A percentile compares a stretch with the other conserved stretches of the same genome.
Conservation (phyloP, 148 eudicot species). For the Fagopyrum tataricum region DNA sequence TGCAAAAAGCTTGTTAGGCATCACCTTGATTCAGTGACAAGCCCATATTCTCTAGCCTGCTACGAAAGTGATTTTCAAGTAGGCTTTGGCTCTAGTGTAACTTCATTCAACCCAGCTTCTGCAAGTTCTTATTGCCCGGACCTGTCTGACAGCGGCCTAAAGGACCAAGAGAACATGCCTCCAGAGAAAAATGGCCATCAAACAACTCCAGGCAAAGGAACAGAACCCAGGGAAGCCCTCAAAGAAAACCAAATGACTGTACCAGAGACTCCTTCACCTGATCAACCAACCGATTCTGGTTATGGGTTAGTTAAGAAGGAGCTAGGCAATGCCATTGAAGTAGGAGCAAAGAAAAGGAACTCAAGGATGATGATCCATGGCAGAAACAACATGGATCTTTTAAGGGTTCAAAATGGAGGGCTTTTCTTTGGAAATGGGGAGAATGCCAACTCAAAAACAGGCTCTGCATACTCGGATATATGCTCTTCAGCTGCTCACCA, state of each 20-base stretch:
- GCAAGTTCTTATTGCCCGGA: conserved; percentile 53
- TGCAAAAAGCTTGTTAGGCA: conserved; percentile 86
- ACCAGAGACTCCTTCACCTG: conserved; percentile 99
- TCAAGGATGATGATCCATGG: conserved; percentile 48
- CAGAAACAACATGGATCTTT: conserved; percentile 30
- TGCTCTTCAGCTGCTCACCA: conserved; percentile 84
- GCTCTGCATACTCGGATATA: conserved; percentile 78
- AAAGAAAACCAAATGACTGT: conserved; percentile 71
- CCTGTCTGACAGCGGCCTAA: conserved; percentile 48
- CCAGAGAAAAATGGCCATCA: conserved; percentile 59
- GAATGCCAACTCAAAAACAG: conserved; percentile 37
- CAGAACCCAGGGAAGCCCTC: conserved; percentile 57
- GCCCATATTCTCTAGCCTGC: conserved; percentile 88
- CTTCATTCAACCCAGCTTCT: conserved; percentile 44
- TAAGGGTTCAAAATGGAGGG: conserved; percentile 41
- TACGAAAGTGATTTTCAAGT: conserved; percentile 50
- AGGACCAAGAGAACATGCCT: conserved; percentile 78
- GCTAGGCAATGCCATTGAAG: conserved; percentile 54
- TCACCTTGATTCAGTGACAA: conserved; percentile 96
- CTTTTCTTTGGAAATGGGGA: conserved; percentile 42
- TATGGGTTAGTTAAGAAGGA: conserved; percentile 73
- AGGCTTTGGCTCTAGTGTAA: conserved; percentile 32
- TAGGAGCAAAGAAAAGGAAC: conserved; percentile 73
- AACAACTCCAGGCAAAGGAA: conserved; percentile 76
- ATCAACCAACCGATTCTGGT: conserved; percentile 63